A percentile compares a stretch with the other conserved stretches of the same genome.
Conservation (phyloP, 2,329 filamentous ascomycete genomes). For the Colletotrichum shisoi region DNA sequence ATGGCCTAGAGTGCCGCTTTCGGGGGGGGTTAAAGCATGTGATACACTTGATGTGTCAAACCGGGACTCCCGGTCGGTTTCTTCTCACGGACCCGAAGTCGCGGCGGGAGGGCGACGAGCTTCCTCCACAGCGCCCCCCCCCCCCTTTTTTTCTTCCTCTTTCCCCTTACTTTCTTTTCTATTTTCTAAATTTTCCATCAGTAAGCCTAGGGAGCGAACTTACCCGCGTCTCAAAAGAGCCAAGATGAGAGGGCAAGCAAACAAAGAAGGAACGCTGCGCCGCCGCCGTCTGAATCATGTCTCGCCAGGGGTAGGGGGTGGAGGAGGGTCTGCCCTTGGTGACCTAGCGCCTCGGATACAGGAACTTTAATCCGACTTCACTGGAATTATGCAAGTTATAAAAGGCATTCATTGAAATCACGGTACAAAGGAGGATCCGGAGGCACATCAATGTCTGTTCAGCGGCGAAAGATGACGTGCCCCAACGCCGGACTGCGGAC, state of each 20-base stretch:
- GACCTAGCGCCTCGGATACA: background rate
- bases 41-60: conserved; percentile 36
- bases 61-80: conserved; percentile 1
- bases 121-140: background rate
- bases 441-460: too few species aligned
- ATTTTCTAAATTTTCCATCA: background rate
- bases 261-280: background rate
- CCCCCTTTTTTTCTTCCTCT: too few species aligned
- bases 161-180: too few species aligned
- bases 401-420: background rate
- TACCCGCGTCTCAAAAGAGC: background rate
- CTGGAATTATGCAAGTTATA: background rate
- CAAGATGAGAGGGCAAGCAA: background rate
- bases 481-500: too few species aligned
- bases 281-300: background rate
- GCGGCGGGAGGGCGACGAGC: background rate
- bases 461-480: too few species aligned
- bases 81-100: conserved; percentile 30
- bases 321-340: background rate
- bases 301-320: background rate
- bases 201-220: background rate
- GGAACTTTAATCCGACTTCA: conserved; percentile 25
- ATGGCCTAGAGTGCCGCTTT: conserved; percentile 14
- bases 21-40: conserved; percentile 19
- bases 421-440: too few species aligned